These are phyloP conservation scores for Physcomitrellopsis africana DNA, from an alignment of 225 moss, liverwort and hornwort genomes.

Conservation along the genomic window DNA sequence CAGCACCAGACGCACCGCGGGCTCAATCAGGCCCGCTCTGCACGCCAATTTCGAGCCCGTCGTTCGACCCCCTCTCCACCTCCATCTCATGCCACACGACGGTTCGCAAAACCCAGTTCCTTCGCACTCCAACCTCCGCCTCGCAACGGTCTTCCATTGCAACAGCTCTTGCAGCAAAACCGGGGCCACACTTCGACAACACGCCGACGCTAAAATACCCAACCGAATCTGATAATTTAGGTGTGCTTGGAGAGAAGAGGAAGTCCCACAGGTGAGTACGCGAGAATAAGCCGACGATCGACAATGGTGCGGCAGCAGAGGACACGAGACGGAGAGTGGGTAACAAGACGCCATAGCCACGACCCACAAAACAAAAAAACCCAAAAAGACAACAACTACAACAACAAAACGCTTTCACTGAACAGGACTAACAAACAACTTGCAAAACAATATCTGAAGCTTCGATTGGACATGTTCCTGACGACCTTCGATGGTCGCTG, in stretches of 20 bases:
- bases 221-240: slow-evolving; percentile 21
- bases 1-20: slow-evolving; percentile 43
- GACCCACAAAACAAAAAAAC: slow-evolving; percentile 24
- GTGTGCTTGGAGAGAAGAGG: slow-evolving; percentile 24
- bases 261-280: not conserved
- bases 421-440: not conserved
- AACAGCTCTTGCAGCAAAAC: slow-evolving; percentile 5
- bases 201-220: slow-evolving; percentile 19
- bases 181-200: not conserved
- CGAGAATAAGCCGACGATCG: slow-evolving; percentile 21
- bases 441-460: slow-evolving; percentile 37
- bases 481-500: not conserved
- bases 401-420: no score
- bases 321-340: slow-evolving; percentile 21
- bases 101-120: not conserved
- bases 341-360: slow-evolving; percentile 44
- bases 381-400: no score
- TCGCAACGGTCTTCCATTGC: slow-evolving; percentile 20
- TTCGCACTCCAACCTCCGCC: slow-evolving; percentile 4
- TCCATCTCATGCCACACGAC: not conserved
- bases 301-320: slow-evolving; percentile 4
- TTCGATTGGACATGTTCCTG: slow-evolving; percentile 20
- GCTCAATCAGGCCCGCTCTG: slow-evolving; percentile 49
- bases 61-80: slow-evolving; percentile 13
- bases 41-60: slow-evolving; percentile 29